Conservation (phyloP, 2,329 filamentous ascomycete species). For the Aspergillus texensis region DNA sequence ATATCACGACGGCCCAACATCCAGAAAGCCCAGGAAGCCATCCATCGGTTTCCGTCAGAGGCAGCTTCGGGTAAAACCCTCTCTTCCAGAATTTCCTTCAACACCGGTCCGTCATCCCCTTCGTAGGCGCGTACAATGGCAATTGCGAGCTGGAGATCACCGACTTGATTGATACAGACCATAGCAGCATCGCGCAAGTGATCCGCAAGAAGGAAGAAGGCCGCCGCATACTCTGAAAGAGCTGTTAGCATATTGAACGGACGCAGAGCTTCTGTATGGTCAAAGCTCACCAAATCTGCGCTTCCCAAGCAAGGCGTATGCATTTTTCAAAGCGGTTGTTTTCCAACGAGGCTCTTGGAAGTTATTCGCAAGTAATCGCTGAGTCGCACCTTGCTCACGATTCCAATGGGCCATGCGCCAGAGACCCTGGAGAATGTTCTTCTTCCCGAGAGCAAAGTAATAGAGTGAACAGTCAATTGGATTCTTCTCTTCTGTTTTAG, state of each 20-base stretch:
- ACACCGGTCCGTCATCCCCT: constrained; percentile 75
- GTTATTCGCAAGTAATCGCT: constrained; percentile 82
- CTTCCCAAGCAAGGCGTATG: constrained; percentile 90
- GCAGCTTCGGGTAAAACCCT: constrained; percentile 77
- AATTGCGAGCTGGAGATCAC: constrained; percentile 87
- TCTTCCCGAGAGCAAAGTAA: constrained; percentile 89
- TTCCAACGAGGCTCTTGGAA: constrained; percentile 86
- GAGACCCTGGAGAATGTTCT: constrained; percentile 82
- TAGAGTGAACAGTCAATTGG: constrained; percentile 88
- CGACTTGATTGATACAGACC: constrained; percentile 82
- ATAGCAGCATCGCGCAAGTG: constrained; percentile 82
- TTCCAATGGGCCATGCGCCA: constrained; percentile 96
- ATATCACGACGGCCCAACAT: constrained; percentile 80
- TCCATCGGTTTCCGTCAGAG: constrained; percentile 84
- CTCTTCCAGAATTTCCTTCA: constrained; percentile 75
- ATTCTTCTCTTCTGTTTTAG: constrained; percentile 81
- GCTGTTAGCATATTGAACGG: constrained; percentile 5
- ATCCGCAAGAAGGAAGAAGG: constrained; percentile 91
- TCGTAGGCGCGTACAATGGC: constrained; percentile 86
- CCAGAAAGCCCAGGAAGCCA: constrained; percentile 95
- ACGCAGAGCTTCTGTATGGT: neutral
- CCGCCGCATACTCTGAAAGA: constrained; percentile 80
- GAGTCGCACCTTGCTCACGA: constrained; percentile 79
- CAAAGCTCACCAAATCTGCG: constrained; percentile 72
- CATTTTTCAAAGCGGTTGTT: constrained; percentile 90